These are phyloP conservation scores for Pyrus bretschneideri DNA, from an alignment of 306 rosid genomes.

Conservation along the genomic window DNA sequence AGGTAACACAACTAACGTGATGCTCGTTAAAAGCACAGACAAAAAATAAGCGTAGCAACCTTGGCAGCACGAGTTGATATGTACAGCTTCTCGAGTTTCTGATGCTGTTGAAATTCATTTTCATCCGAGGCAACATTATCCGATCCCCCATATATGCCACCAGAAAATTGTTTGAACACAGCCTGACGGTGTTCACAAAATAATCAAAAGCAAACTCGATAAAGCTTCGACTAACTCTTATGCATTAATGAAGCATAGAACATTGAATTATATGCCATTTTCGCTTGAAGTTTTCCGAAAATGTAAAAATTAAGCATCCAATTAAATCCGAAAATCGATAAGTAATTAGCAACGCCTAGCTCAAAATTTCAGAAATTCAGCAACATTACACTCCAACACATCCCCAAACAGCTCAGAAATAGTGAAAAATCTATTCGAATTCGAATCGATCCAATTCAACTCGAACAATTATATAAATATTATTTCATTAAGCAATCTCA, in stretches of 20 bases:
- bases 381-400: too few relatives aligned
- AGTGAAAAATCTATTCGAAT: too few relatives aligned
- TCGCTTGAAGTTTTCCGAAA: too few relatives aligned
- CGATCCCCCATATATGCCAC: conserved; percentile 76
- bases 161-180: conserved; percentile 77
- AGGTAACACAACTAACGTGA: neutral
- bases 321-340: too few relatives aligned
- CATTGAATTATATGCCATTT: neutral
- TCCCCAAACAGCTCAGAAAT: too few relatives aligned
- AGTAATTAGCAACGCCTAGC: too few relatives aligned
- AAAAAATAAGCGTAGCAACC: conserved; percentile 33
- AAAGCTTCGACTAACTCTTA: neutral
- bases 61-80: conserved; percentile 86
- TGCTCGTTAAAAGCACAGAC: conserved; percentile 2
- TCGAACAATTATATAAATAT: too few relatives aligned
- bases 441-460: too few relatives aligned
- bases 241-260: neutral
- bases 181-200: conserved; percentile 26
- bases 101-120: conserved; percentile 71
- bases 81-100: conserved; percentile 71
- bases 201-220: neutral
- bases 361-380: too few relatives aligned
- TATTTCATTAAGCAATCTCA: too few relatives aligned
- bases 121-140: conserved; percentile 63
- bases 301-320: too few relatives aligned